Percentiles rank a stretch among this genome's conserved stretches.
phyloP scores from a whole-genome alignment of 371 early-diverging fungal genomes.

The Conidiobolus incongruus region DNA sequence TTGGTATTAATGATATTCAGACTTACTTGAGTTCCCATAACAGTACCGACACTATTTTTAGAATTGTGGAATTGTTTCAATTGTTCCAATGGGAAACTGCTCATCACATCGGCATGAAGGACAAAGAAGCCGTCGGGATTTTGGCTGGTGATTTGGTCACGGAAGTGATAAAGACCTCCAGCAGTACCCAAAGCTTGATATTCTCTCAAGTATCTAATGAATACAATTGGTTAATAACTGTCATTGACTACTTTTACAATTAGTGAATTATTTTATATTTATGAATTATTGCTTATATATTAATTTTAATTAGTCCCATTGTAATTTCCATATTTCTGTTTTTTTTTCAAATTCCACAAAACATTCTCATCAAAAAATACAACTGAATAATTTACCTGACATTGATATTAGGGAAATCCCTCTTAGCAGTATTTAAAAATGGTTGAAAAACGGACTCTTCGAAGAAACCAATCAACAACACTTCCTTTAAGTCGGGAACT shows the following conservation, averaged over 20 bases:
- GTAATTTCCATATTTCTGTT: no score
- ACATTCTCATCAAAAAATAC: no score
- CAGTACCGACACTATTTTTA: conserved; percentile 58
- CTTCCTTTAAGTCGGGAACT: conserved; percentile 69
- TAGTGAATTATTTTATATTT: no score
- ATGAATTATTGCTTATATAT: no score
- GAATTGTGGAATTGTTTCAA: conserved; percentile 63
- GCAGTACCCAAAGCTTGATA: conserved; percentile 91
- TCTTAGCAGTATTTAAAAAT: conserved; percentile 57
- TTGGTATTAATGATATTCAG: background rate
- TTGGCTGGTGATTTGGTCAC: conserved; percentile 83
- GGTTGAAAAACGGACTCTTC: conserved; percentile 75
- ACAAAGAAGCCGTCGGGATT: conserved; percentile 80
- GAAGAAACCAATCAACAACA: conserved; percentile 86
- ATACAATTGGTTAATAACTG: background rate
- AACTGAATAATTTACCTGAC: conserved; percentile 36
- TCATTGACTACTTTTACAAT: no score
- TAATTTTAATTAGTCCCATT: no score
- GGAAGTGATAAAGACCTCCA: conserved; percentile 93
- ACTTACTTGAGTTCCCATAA: conserved; percentile 56
- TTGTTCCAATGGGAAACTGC: conserved; percentile 71
- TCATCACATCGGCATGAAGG: conserved; percentile 86
- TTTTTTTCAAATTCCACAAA: no score
- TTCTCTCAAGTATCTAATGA: conserved; percentile 74
- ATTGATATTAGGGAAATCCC: conserved; percentile 59